Percentiles rank a stretch among this genome's conserved stretches.
phyloP scores from a whole-genome alignment of 306 rosid species.

The Prunus davidiana region DNA sequence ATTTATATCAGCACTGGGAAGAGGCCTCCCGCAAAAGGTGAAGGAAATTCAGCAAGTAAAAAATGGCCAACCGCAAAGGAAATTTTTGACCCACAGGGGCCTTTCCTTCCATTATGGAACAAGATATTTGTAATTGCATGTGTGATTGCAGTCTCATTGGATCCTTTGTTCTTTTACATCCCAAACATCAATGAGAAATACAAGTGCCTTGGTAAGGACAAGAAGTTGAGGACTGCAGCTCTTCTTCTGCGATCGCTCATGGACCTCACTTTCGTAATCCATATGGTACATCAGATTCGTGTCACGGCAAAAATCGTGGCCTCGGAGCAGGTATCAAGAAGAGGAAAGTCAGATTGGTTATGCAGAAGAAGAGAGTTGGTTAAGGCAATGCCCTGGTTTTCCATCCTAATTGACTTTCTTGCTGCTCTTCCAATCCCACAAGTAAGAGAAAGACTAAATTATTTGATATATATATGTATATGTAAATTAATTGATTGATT shows the following conservation, averaged over 20 bases:
- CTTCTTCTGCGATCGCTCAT: constrained; percentile 21
- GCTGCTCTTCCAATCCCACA: constrained; percentile 35
- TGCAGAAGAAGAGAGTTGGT: not conserved
- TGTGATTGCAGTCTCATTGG: not conserved
- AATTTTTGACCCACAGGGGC: not conserved
- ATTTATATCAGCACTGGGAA: not conserved
- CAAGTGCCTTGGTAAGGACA: constrained; percentile 31
- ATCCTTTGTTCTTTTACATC: constrained; percentile 33
- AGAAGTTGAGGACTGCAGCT: constrained; percentile 21
- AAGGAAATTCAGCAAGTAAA: not conserved
- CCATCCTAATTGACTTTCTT: constrained; percentile 27
- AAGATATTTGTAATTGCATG: not conserved
- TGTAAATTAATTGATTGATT: not conserved
- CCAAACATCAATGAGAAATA: constrained; percentile 13
- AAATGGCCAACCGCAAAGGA: not conserved
- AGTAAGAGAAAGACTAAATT: not conserved
- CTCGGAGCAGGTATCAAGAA: not conserved
- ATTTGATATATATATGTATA: no score
- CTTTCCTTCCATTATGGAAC: not conserved
- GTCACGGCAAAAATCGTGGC: not conserved
- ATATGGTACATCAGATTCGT: constrained; percentile 3
- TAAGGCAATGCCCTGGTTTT: constrained; percentile 7
- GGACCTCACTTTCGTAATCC: constrained; percentile 20
- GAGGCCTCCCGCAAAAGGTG: not conserved
- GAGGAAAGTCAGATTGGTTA: not conserved